phyloP scores from a whole-genome alignment of 257 asterid species.

The Solanum tarapatanum region DNA sequence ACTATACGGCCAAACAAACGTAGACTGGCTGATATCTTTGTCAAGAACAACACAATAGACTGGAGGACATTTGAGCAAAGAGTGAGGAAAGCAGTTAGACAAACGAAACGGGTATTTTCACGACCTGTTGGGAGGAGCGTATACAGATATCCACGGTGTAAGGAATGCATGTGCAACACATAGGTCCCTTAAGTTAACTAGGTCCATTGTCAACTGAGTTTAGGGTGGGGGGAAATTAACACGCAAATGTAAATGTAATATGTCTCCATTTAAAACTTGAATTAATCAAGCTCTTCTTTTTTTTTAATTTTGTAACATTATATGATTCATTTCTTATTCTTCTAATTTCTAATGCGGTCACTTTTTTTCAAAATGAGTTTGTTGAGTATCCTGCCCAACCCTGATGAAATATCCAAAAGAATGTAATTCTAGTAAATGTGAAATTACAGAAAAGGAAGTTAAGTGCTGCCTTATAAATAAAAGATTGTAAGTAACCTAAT shows the following conservation, averaged over 20 bases:
- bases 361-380: neutral
- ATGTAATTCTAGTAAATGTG: neutral
- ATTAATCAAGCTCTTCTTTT: neutral
- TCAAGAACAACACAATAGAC: conserved; percentile 79
- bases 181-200: conserved; percentile 2
- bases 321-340: neutral
- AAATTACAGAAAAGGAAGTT: neutral
- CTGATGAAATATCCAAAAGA: neutral
- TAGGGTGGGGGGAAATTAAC: neutral
- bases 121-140: conserved; percentile 92
- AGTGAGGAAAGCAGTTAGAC: conserved; percentile 88
- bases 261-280: neutral
- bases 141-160: conserved; percentile 82
- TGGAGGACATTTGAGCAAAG: conserved; percentile 90
- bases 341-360: neutral
- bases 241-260: neutral
- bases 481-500: neutral
- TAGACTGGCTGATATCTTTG: conserved; percentile 81
- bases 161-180: conserved; percentile 70
- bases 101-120: conserved; percentile 77
- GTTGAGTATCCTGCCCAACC: neutral
- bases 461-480: neutral
- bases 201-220: neutral
- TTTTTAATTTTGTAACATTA: neutral
- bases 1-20: conserved; percentile 97